Percentiles rank a stretch among this genome's conserved stretches.
These are phyloP conservation scores for Dactylellina leptospora DNA, from an alignment of 2,329 filamentous ascomycete genomes.

Conservation along the genomic window DNA sequence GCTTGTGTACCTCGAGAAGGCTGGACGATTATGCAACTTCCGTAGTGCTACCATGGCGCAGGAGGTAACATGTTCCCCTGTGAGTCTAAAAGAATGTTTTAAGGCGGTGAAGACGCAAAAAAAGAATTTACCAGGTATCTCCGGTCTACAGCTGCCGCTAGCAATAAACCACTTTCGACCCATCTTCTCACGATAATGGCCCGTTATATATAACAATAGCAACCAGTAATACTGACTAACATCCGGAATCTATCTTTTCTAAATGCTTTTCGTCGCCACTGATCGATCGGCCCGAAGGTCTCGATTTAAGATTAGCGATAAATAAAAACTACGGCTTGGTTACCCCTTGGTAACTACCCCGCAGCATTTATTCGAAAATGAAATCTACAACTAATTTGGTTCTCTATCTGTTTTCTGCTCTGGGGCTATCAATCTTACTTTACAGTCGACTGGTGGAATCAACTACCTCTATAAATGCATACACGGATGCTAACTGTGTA, in stretches of 20 bases:
- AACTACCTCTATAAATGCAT: constrained; percentile 19
- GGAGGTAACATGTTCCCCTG: background rate
- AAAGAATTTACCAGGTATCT: no score
- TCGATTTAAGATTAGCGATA: no score
- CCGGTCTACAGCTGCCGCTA: no score
- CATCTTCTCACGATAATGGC: no score
- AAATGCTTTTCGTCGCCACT: no score
- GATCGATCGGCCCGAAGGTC: no score
- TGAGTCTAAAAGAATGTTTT: background rate
- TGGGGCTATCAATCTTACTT: no score
- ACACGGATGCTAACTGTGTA: constrained; percentile 29
- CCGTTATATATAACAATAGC: no score
- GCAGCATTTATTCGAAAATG: background rate
- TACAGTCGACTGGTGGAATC: background rate
- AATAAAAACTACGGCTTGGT: no score
- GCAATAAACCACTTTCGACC: no score
- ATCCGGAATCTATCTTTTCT: no score
- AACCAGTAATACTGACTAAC: no score
- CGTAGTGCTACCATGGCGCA: constrained; percentile 4
- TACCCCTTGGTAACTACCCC: background rate
- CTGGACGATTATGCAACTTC: constrained; percentile 1
- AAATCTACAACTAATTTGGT: background rate
- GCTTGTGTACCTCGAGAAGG: constrained; percentile 24
- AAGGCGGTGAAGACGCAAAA: constrained; percentile 6
- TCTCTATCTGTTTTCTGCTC: background rate